Base-by-base conservation (phyloP, 2,329 filamentous ascomycete species). In the Penicillium janthinellum region DNA sequence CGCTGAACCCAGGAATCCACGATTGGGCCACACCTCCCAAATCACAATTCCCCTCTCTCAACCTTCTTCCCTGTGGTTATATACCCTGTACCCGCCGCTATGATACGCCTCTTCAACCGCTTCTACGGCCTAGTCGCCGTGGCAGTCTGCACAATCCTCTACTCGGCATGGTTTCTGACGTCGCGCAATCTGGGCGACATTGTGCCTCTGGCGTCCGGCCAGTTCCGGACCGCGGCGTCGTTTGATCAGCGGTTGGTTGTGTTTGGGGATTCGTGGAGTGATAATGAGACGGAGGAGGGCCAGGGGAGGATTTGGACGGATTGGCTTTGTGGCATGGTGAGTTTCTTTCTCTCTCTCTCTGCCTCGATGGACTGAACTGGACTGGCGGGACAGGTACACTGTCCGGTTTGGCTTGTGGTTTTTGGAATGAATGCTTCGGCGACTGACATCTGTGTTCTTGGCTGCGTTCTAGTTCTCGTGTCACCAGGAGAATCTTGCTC, bases 181-280 rank as follows among this genome's bases (percentile, higher is more conserved):
- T 70, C 67, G 42, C 67, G 66, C 41, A 62, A 59, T 47, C 66
- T 64, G 44, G 62, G 54, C 41, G 63, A 63, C 17, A 64, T 68
- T 15, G 54, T 67, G 17, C 61, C 63, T 25, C 64, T 64, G 3
- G 52, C 55, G 44, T 35, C 60, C 11, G 58, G 60, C 8, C 20
- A 54, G 10, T 71, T 71, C 41, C 62, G 66, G 47, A 57, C 67
- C 8, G 56, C 66, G 8, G 56, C 52, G 4, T 54, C 63, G 25
- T 73, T 69, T 58, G 64, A 72, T 38, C 69, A 67, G 42, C 65
- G 72, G 54, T 62, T 77, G 56, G 73, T 77, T 3, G 71, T 76
- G 6, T 78, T 77, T 64, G 75, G 75, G 5, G 75, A 78, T 64
- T 73, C 76, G 8, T 77, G 73, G 76, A 76, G 74, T 47, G 74